Evolutionary conservation across 139 green algal species (phyloP).

Genomic region (Coccomyxa sp.): DNA sequence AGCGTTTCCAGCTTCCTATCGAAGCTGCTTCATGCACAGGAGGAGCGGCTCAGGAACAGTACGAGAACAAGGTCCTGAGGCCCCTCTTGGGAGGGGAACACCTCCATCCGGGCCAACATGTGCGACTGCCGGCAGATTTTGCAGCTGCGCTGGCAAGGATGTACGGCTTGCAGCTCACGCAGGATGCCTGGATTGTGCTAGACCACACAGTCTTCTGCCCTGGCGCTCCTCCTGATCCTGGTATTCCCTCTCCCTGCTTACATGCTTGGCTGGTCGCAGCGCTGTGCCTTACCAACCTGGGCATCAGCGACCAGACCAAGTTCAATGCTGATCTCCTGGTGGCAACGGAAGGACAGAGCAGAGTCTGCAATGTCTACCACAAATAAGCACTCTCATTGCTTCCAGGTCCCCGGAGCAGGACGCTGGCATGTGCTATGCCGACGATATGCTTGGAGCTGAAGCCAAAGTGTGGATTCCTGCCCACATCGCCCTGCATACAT

Average conservation of each 20-base stretch:
- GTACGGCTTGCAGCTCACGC: not conserved
- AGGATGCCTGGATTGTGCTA: not conserved
- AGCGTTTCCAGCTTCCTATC: not conserved
- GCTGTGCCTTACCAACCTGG: no score
- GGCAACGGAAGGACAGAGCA: not conserved
- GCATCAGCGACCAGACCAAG: not conserved
- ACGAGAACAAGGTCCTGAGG: not conserved
- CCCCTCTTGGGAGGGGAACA: not conserved
- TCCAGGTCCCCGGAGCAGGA: not conserved
- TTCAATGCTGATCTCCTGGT: not conserved
- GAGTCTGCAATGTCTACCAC: not conserved
- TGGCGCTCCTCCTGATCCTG: not conserved
- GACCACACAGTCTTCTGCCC: not conserved
- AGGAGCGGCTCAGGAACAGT: not conserved
- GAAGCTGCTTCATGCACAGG: not conserved
- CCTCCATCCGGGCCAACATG: not conserved
- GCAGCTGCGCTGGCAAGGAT: not conserved
- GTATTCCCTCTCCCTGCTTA: no score
- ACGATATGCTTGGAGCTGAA: slow-evolving; percentile 68
- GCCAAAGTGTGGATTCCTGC: slow-evolving; percentile 63
- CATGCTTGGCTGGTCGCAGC: no score
- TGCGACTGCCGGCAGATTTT: not conserved
- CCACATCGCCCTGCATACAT: slow-evolving; percentile 8
- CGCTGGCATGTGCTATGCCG: not conserved
- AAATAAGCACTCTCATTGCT: not conserved